Base-by-base conservation (phyloP, 1,284 basidiomycete genomes). In the Cryptococcus hybrid region DNA sequence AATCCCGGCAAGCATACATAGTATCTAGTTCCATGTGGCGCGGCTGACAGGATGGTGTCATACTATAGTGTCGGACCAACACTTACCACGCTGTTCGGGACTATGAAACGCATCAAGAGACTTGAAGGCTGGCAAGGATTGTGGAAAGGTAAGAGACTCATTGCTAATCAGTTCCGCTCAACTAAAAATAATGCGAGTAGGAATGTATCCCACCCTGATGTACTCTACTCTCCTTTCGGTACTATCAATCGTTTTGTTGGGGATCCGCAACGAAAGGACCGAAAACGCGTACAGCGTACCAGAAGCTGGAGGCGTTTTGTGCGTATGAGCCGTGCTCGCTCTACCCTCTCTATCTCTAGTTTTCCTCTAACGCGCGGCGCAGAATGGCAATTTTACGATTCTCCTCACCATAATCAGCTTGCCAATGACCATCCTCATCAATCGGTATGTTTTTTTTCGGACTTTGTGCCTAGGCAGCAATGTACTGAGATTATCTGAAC, bases 51-150 rank as follows among this genome's bases (percentile, higher is more conserved):
- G n/a, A 36, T 18, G 34, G 18, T 6, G 18, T 38, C 4, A 15
- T 57, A 15, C 12, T n/a, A 39, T 46, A 76, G 77, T 39, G 78
- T 80, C 34, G 79, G 79, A n/a, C 78, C 78, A 1, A 76, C 73
- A 5, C 66, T 80, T 13, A 70, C 66, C 9, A 73, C 71, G 5
- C 56, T 79, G 6, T 52, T 73, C 38, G 72, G 79, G 12, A 93
- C 92, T 84, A 73, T 91, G 63, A 73, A 69, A 58, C 83, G 91
- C 47, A 88, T 90, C 1, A 86, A 87, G 70, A 82, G 82, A 55
- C 82, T 93, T 12, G 92, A 94, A 85, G 88, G 91, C 24, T 86
- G 83, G 82, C 74, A 81, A 52, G 91, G 91, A 15, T 74, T 93
- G 44, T 92, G 89, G 82, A 94, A 92, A 76, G 91, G 91, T 89